Base-by-base conservation (phyloP, 441 rosid species). In the Breynia disticha region DNA sequence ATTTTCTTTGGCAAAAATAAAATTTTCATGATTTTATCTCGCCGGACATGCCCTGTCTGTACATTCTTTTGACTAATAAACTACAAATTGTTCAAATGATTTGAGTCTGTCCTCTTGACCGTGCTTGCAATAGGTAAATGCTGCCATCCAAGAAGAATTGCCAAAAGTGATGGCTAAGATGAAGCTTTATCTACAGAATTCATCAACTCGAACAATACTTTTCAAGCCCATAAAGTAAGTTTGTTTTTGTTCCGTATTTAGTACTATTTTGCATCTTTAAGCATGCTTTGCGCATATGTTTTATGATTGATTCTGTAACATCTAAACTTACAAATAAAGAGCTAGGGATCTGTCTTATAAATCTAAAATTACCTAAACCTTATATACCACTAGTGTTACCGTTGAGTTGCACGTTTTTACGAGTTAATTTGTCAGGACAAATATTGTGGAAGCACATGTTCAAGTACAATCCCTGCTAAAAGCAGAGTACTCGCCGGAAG, bases 151-250 rank as follows among this genome's bases (percentile, higher is more conserved):
- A 68, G 75, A 82, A 72, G 95, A 86, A 64, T 59, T 93, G 64
- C 95, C 95, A 19, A 50, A 42, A 19, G 90, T 89, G 69, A 72
- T 84, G 74, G 82, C 73, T 16, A 93, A 80, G 76, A 86, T 93
- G 97, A 88, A 81, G 75, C 88, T 86, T 63, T 93, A 93, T 77
- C 74, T 93, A 65, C 95, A 82, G 68, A 93, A 89, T 55, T 76
- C 88, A 54, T 79, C 93, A 24, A 93, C 98, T 52, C 67, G 95
- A 65, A 73, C 82, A 22, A 84, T 93, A 65, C 95, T 93, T 57
- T 93, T 93, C 73, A 93, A 83, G 70, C 95, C 98, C n/a, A 82
- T 91, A 57, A 88, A 84, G 98, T 88, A 79, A 79, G 87, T 51
- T 10, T 19, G 15, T 35, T 19, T 43, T 43, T 51, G 18, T 14